Evolutionary conservation across 106 monocot genomes (phyloP), one percentile per base, ranked within the genome.

Genomic region (Dendrobium chrysotoxum): DNA sequence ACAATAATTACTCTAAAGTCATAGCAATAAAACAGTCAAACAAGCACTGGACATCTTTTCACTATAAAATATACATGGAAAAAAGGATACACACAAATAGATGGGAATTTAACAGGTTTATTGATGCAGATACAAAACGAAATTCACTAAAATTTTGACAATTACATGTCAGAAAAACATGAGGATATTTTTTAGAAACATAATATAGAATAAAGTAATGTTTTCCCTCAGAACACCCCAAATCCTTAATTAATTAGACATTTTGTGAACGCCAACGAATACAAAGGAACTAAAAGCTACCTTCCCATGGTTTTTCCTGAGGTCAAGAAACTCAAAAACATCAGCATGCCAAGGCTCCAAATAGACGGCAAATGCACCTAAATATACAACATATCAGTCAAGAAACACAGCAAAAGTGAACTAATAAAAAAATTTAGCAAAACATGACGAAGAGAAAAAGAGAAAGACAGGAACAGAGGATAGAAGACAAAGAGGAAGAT

Each of bases 271-370:
- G 15, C 50, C 64, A 26, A 65, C 5, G 64, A 64, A 21, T 8
- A 57, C 57, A 26, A 65, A 26, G 64, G 25, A 65, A 26, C n/a
- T n/a, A n/a, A 65, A 7, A 65, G 7, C 35, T 85, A 96, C 98
- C 91, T 92, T 95, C 25, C 95, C 98, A 77, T 98, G 97, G 81
- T 98, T 98, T 89, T 98, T 98, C 44, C 94, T 85, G 31, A 98
- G 91, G 68, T 98, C 94, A 87, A 98, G 91, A 77, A 98, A 98
- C 41, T 98, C 97, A 88, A 88, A 98, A 25, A 98, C 83, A 88
- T 98, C 97, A 77, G 94, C 94, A 90, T 98, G 97, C 97, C 97
- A 98, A 47, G 97, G 97, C 68, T 98, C 97, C 86, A 98, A 89
- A 79, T 98, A 98, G 40, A 94, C 94, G 65, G 97, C 92, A 91